Evolutionary conservation across 2,329 filamentous ascomycete genomes (phyloP).

Genomic region (Diaporthe humulicola): DNA sequence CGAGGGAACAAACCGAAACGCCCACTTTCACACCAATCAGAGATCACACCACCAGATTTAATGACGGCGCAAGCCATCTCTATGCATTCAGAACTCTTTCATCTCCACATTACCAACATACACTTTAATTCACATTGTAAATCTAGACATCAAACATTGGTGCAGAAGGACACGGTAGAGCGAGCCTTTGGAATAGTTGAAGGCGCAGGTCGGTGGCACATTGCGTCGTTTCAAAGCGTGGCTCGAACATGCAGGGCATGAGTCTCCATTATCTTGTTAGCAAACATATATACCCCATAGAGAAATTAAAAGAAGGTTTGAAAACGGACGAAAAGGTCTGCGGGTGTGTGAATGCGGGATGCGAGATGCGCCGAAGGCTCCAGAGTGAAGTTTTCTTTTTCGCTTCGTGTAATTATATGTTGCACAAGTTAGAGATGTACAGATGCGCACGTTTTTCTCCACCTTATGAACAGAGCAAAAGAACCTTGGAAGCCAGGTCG

Average conservation of each 20-base stretch:
- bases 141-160: not conserved
- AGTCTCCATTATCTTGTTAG: not conserved
- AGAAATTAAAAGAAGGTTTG: not conserved
- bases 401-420: not conserved
- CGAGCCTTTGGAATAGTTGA: not conserved
- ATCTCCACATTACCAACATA: not conserved
- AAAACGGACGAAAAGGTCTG: not conserved
- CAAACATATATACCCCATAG: slow-evolving; percentile 23
- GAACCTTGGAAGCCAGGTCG: not conserved
- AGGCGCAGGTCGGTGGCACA: not conserved
- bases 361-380: not conserved
- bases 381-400: not conserved
- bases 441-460: too few relatives aligned
- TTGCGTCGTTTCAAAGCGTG: not conserved
- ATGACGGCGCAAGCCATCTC: not conserved
- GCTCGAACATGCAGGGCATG: slow-evolving; percentile 5
- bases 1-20: too few relatives aligned
- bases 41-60: not conserved
- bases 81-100: not conserved
- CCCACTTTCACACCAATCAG: not conserved
- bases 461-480: not conserved
- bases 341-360: not conserved
- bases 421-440: not conserved
- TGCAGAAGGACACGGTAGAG: not conserved
- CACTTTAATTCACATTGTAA: not conserved